phyloP scores from a whole-genome alignment of 2,329 filamentous ascomycete genomes.

The Cadophora malorum region DNA sequence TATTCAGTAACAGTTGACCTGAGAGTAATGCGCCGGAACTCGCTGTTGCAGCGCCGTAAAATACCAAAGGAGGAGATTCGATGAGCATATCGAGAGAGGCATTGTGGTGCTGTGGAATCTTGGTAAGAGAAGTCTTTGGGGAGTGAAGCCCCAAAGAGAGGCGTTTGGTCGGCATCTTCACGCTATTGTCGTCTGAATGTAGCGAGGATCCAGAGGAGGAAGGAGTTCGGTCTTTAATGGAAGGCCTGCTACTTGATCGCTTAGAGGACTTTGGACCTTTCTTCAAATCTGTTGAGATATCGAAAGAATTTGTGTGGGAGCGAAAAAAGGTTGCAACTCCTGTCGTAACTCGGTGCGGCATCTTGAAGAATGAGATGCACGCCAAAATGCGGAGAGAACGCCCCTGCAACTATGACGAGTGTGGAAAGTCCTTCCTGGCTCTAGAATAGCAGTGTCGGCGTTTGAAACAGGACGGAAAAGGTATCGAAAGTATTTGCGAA shows the following conservation, averaged over 20 bases:
- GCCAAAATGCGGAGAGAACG: constrained; percentile 16
- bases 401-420: constrained; percentile 18
- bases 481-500: neutral
- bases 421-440: constrained; percentile 11
- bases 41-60: constrained; percentile 76
- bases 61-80: constrained; percentile 61
- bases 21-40: constrained; percentile 88
- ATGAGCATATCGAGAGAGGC: constrained; percentile 57
- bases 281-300: constrained; percentile 35
- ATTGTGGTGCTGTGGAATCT: constrained; percentile 35
- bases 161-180: constrained; percentile 41
- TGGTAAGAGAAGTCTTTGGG: constrained; percentile 38
- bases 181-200: constrained; percentile 29
- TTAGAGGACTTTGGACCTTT: constrained; percentile 31
- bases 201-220: constrained; percentile 34
- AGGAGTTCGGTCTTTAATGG: constrained; percentile 26
- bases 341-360: constrained; percentile 37
- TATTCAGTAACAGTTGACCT: constrained; percentile 77
- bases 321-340: constrained; percentile 37
- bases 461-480: neutral
- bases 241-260: constrained; percentile 30
- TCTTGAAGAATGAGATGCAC: constrained; percentile 26
- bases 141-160: constrained; percentile 39
- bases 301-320: constrained; percentile 32
- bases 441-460: neutral